Base-by-base conservation (phyloP, 2,329 filamentous ascomycete genomes). In the Pseudogymnoascus sp. region DNA sequence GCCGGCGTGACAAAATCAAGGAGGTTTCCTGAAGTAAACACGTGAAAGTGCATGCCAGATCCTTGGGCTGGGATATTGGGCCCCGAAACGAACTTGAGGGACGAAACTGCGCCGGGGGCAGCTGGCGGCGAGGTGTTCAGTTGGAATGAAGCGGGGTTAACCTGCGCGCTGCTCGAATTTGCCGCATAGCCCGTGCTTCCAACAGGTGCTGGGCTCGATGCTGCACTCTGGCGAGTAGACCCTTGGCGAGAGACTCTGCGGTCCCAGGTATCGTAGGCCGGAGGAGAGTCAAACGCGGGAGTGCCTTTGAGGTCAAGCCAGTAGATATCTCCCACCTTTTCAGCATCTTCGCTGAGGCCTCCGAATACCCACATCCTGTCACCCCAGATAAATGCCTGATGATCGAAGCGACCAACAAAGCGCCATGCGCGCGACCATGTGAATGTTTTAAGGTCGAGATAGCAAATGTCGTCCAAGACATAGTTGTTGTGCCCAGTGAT, bases 361-460 rank as follows among this genome's bases (percentile, higher is more conserved):
- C 95, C 95, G 75, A 96, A 97, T 6, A 98, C 92, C 93, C 93
- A 99, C 36, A 99, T 88, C 48, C 92, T 86, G 67, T 95, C 93
- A 63, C 89, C 82, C 83, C 93, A 97, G 65, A 99, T 89, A 82
- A 93, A 97, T 62, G 90, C 92, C 14, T 92, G 92, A 74, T 99
- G 95, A 71, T 99, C 95, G 73, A 96, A 99, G 41, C 95, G 86
- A 60, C 90, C 88, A 25, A 97, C 93, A 74, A 99, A 99, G 66
- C 89, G 90, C 95, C 95, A 99, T 43, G 92, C 88, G 64, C 92
- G 87, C 64, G 93, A 98, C 95, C 95, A 99, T 0, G 93, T 96
- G 82, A 92, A 97, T 1, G 95, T 98, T 79, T 96, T 97, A 57
- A 99, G 81, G 74, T 99, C 95, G 60, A 99, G 84, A 73, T 96